Evolutionary conservation across 192 early-diverging fungal genomes (phyloP).

Genomic region (Umbelopsis ramanniana): DNA sequence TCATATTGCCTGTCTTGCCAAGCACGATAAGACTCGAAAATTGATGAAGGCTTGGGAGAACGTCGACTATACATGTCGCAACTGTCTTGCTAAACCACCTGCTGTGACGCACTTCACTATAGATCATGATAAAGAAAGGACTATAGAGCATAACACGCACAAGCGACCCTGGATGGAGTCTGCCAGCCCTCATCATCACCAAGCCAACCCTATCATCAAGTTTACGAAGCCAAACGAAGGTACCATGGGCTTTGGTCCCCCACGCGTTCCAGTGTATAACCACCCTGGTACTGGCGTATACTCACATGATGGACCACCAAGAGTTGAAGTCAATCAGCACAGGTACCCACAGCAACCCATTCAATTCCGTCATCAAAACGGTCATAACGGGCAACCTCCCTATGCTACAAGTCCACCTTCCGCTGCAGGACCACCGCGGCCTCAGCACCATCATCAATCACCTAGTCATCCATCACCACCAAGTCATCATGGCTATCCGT

Average conservation of each 20-base stretch:
- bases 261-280: slow-evolving; percentile 3
- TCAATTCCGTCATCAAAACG: background rate
- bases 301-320: background rate
- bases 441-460: background rate
- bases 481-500: background rate
- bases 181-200: background rate
- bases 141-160: background rate
- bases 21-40: slow-evolving; percentile 6
- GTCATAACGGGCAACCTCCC: background rate
- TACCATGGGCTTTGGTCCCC: background rate
- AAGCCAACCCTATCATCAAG: background rate
- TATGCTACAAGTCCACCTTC: background rate
- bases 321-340: background rate
- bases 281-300: background rate
- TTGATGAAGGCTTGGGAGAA: slow-evolving; percentile 14
- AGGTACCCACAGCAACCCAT: background rate
- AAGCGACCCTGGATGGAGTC: slow-evolving; percentile 12
- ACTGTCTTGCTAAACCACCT: slow-evolving; percentile 5
- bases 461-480: background rate
- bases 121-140: slow-evolving; percentile 8
- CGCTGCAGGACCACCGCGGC: background rate
- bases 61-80: slow-evolving; percentile 12
- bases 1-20: slow-evolving; percentile 65
- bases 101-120: background rate
- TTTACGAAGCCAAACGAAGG: slow-evolving; percentile 10